Evolutionary conservation across 192 early-diverging fungal species (phyloP), one percentile per base, ranked within the genome.

Genomic region (Dissophora ornata): DNA sequence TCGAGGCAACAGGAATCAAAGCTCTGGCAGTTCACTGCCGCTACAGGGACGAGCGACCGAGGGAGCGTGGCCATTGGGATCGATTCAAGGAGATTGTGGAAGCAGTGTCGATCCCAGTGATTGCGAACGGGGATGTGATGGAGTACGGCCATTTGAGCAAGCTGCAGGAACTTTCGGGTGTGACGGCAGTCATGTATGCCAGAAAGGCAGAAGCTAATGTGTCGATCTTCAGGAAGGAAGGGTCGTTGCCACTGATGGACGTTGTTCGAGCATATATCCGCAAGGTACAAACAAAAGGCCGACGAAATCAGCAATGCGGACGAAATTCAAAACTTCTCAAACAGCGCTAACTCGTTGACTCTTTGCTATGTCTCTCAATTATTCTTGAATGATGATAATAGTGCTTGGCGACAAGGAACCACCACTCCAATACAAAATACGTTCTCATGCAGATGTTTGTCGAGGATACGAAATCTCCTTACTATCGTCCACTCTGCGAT

Each of bases 121-220:
- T 97, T 57, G 93, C 93, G 1, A 99, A 99, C 80, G 97, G 97
- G 11, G 97, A 99, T 80, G 75, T 97, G 7, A 92, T 83, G 51
- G 64, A 83, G 30, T 84, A 83, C 33, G 80, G 71, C 2, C 91
- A 97, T 65, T 80, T 93, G 49, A 65, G 81, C 26, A 79, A 79
- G 55, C 81, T 92, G 9, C 88, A 84, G 54, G 81, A 88, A n/a
- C 51, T 82, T 0, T 85, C 90, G 48, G 80, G 85, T 38, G 69
- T 67, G 11, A 81, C 67, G 52, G 87, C 88, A 50, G 92, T 94
- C 42, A 99, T 99, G 98, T 82, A 95, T 62, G 97, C 98, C 12
- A 88, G 98, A 18, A 95, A 89, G 7, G 95, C 97, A 8, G 82
- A 90, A 54, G 83, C 73, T 1, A 98, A 98, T 78, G 89, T 94